phyloP scores from a whole-genome alignment of 2,329 filamentous ascomycete genomes.

The Aspergillus felis region DNA sequence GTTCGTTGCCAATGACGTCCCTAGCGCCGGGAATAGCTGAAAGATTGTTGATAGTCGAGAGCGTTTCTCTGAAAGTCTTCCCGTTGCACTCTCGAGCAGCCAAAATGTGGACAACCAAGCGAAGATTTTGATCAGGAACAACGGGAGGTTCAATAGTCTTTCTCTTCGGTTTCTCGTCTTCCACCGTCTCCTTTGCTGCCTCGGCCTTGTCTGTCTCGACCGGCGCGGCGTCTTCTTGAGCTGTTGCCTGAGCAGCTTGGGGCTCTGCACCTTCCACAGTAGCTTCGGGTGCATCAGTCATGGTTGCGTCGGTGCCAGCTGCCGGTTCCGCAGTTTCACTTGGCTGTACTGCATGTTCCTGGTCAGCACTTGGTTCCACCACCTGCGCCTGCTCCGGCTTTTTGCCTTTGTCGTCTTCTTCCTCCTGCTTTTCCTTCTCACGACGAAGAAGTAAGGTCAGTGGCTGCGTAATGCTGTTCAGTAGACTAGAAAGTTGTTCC shows the following conservation, averaged over 20 bases:
- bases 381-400: conserved; percentile 26
- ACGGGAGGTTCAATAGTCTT: conserved; percentile 71
- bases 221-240: conserved; percentile 28
- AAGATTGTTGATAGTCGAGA: conserved; percentile 97
- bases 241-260: conserved; percentile 20
- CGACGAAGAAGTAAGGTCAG: conserved; percentile 77
- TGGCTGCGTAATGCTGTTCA: conserved; percentile 84
- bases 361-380: conserved; percentile 16
- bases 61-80: conserved; percentile 95
- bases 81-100: conserved; percentile 94
- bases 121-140: conserved; percentile 83
- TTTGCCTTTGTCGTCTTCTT: conserved; percentile 36
- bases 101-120: conserved; percentile 92
- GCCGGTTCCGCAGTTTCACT: conserved; percentile 20
- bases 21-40: conserved; percentile 89
- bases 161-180: conserved; percentile 54
- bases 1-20: conserved; percentile 84
- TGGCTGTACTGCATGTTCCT: conserved; percentile 25
- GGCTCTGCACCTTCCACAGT: conserved; percentile 29
- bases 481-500: conserved; percentile 82
- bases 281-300: conserved; percentile 35
- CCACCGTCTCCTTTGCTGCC: conserved; percentile 39
- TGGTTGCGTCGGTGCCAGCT: conserved; percentile 35
- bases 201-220: conserved; percentile 23
- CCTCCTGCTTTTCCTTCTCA: conserved; percentile 66